These are phyloP conservation scores for Torulaspora franciscae DNA, from an alignment of 805 yeast species.

Conservation along the genomic window DNA sequence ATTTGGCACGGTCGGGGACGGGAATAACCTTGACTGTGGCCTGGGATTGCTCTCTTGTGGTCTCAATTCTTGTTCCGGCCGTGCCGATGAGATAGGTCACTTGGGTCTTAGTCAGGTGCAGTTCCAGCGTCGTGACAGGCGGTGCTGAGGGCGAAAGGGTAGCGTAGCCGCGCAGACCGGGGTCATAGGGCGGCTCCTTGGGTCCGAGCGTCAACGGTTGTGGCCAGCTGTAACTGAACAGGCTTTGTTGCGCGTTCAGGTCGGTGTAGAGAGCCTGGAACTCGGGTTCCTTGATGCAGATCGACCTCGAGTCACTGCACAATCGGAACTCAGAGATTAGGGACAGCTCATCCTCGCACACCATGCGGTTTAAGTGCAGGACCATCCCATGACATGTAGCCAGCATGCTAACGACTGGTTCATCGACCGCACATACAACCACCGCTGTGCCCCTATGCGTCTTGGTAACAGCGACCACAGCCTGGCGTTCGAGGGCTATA, in stretches of 20 bases:
- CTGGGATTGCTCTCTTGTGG: slow-evolving; percentile 33
- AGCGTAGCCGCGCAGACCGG: not conserved
- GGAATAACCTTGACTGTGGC: slow-evolving; percentile 42
- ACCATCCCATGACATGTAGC: not conserved
- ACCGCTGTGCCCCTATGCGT: not conserved
- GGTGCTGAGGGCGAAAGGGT: not conserved
- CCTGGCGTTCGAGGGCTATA: not conserved
- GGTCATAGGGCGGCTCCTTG: not conserved
- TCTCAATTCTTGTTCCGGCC: slow-evolving; percentile 39
- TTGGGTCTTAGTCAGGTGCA: slow-evolving; percentile 25
- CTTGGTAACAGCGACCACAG: not conserved
- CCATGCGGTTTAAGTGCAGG: not conserved
- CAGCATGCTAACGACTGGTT: not conserved
- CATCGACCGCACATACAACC: not conserved
- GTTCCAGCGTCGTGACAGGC: slow-evolving; percentile 8
- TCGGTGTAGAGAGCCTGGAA: slow-evolving; percentile 1
- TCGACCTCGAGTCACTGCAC: not conserved
- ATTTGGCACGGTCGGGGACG: slow-evolving; percentile 19
- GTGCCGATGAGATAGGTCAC: slow-evolving; percentile 43
- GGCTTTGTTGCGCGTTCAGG: not conserved
- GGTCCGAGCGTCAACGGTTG: not conserved
- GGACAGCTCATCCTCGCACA: not conserved
- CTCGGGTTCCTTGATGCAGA: not conserved
- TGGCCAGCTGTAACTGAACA: not conserved
- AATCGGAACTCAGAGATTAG: not conserved